Conservation (phyloP, 2,329 filamentous ascomycete species). For the Calonectria honghensis region DNA sequence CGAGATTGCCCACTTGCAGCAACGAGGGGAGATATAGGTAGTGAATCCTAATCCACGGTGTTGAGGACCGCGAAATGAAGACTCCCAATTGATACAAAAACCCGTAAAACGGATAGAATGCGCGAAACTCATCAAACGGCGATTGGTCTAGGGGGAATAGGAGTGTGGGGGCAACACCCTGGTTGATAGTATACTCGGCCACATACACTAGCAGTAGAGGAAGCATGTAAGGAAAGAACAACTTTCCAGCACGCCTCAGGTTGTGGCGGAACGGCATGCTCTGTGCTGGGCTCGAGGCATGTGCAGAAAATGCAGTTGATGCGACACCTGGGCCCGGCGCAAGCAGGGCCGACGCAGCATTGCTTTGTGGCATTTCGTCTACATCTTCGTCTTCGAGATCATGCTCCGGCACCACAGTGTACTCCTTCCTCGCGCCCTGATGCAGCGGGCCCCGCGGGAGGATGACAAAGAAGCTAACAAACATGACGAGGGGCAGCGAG, state of each 20-base stretch:
- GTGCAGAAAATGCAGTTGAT: constrained; percentile 63
- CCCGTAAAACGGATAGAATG: constrained; percentile 95
- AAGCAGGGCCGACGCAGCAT: constrained; percentile 70
- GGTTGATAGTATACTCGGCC: constrained; percentile 98
- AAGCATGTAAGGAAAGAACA: constrained; percentile 90
- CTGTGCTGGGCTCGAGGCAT: constrained; percentile 54
- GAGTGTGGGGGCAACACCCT: constrained; percentile 91
- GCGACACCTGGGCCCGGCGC: constrained; percentile 64
- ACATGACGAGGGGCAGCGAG: constrained; percentile 87
- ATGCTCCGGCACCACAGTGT: constrained; percentile 70
- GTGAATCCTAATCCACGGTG: constrained; percentile 89
- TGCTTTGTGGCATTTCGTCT: constrained; percentile 59
- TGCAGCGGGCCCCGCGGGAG: constrained; percentile 81
- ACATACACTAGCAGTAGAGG: constrained; percentile 94
- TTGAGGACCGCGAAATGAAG: constrained; percentile 94
- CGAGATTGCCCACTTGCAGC: constrained; percentile 87
- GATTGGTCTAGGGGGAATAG: constrained; percentile 86
- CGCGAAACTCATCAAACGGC: constrained; percentile 87
- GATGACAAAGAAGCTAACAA: constrained; percentile 88
- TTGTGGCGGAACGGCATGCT: constrained; percentile 66
- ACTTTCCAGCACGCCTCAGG: constrained; percentile 78
- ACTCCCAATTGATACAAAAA: constrained; percentile 97
- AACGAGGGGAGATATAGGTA: constrained; percentile 87
- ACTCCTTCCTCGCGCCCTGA: constrained; percentile 68
- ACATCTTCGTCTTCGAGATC: constrained; percentile 63